Evolutionary conservation across 2,329 filamentous ascomycete species (phyloP).

Genomic region (Colletotrichum coccodes): DNA sequence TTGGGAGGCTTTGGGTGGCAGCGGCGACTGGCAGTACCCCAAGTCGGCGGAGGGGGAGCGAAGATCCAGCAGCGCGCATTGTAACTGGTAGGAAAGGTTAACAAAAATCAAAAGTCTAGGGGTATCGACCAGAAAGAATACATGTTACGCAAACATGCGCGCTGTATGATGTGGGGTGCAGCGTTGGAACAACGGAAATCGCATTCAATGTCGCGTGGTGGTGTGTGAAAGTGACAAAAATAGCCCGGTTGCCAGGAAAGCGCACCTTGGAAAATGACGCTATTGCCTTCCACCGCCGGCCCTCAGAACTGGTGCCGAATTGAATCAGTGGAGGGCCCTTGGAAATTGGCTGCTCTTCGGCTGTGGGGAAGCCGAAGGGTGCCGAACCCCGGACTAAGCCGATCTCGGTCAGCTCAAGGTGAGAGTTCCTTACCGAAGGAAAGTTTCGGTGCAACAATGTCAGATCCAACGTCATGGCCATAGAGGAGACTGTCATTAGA

Average conservation of each 20-base stretch:
- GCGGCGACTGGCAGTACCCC: conserved; percentile 3
- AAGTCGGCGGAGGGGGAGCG: conserved; percentile 20
- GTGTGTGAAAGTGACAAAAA: conserved; percentile 14
- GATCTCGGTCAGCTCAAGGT: not conserved
- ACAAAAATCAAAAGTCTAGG: conserved; percentile 9
- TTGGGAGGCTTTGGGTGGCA: conserved; percentile 10
- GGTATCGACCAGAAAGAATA: conserved; percentile 10
- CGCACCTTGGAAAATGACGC: conserved; percentile 25
- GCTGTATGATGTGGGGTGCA: not conserved
- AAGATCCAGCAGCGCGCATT: conserved; percentile 22
- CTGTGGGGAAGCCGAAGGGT: not conserved
- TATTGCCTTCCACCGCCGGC: conserved; percentile 29
- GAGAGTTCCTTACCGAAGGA: not conserved
- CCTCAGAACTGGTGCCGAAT: conserved; percentile 26
- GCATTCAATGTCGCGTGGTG: not conserved
- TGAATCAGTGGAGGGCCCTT: conserved; percentile 11
- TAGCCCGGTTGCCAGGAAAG: not conserved
- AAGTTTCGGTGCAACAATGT: no score
- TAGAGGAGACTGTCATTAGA: not conserved
- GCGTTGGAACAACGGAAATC: not conserved
- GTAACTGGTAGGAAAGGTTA: conserved; percentile 2
- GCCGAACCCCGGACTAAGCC: conserved; percentile 8
- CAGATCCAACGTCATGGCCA: not conserved
- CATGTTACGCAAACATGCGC: conserved; percentile 28
- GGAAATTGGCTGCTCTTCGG: not conserved